Conservation (phyloP, 192 early-diverging fungal genomes). For the Podila horticola region DNA sequence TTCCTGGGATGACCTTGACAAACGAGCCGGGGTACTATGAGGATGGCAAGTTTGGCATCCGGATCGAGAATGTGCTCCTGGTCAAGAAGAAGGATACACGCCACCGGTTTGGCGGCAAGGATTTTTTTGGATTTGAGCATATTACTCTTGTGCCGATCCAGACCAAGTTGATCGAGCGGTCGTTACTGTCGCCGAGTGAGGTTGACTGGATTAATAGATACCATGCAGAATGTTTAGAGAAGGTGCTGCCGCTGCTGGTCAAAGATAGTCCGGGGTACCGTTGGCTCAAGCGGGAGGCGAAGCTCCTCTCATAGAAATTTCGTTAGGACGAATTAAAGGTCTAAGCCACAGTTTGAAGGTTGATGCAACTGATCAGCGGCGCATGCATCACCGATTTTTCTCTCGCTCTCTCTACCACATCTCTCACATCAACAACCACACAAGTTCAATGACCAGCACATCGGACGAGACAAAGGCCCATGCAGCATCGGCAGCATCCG, state of each 20-base stretch:
- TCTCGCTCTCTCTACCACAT: no score
- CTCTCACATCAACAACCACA: no score
- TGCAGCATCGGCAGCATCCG: conserved; percentile 3
- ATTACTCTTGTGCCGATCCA: conserved; percentile 92
- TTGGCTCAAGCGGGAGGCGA: conserved; percentile 85
- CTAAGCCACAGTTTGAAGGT: neutral
- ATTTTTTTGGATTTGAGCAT: conserved; percentile 90
- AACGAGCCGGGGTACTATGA: conserved; percentile 98
- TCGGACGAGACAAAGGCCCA: conserved; percentile 10
- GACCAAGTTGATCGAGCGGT: conserved; percentile 77
- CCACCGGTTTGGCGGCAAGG: conserved; percentile 85
- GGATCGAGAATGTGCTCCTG: conserved; percentile 94
- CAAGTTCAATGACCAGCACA: conserved; percentile 29
- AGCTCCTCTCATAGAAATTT: neutral
- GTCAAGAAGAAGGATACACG: conserved; percentile 75
- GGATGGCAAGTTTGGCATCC: conserved; percentile 95
- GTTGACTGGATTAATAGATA: conserved; percentile 89
- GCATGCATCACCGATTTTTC: no score
- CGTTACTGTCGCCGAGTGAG: conserved; percentile 78
- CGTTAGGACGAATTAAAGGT: neutral
- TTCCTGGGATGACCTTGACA: conserved; percentile 93
- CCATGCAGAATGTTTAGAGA: conserved; percentile 77
- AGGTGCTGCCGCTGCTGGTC: conserved; percentile 79
- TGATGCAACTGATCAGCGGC: no score
- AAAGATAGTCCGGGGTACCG: conserved; percentile 67